These are phyloP conservation scores for Ilex aquifolium DNA, from an alignment of 257 asterid genomes.

Conservation along the genomic window DNA sequence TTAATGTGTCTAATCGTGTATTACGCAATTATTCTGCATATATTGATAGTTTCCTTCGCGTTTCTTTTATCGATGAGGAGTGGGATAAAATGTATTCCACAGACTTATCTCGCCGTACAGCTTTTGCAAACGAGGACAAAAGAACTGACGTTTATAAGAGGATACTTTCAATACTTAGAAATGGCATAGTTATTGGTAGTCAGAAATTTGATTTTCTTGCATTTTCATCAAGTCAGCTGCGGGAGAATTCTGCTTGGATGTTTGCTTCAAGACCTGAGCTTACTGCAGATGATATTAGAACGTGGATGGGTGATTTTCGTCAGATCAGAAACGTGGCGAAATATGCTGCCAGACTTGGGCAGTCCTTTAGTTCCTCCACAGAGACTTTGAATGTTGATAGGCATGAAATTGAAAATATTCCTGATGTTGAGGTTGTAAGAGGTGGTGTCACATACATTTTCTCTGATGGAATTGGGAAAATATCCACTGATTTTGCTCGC, in stretches of 20 bases:
- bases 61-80: slow-evolving; percentile 90
- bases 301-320: slow-evolving; percentile 82
- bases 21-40: slow-evolving; percentile 45
- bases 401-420: slow-evolving; percentile 47
- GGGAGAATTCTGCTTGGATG: slow-evolving; percentile 91
- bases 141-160: slow-evolving; percentile 59
- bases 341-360: slow-evolving; percentile 99
- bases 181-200: slow-evolving; percentile 68
- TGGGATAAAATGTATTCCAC: slow-evolving; percentile 63
- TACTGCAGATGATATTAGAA: slow-evolving; percentile 51
- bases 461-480: slow-evolving; percentile 94
- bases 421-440: slow-evolving; percentile 30
- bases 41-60: slow-evolving; percentile 75
- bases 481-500: slow-evolving; percentile 59
- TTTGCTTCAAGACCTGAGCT: slow-evolving; percentile 51
- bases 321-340: slow-evolving; percentile 73
- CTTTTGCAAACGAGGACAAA: slow-evolving; percentile 20
- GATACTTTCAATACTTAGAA: slow-evolving; percentile 48
- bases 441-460: slow-evolving; percentile 35
- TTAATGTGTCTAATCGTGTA: slow-evolving; percentile 77
- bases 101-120: slow-evolving; percentile 43
- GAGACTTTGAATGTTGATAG: slow-evolving; percentile 54
- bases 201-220: slow-evolving; percentile 82
- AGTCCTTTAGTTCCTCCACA: slow-evolving; percentile 78
- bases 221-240: slow-evolving; percentile 83